Conservation (phyloP, 768 basidiomycete species). For the Podaxis pistillaris region DNA sequence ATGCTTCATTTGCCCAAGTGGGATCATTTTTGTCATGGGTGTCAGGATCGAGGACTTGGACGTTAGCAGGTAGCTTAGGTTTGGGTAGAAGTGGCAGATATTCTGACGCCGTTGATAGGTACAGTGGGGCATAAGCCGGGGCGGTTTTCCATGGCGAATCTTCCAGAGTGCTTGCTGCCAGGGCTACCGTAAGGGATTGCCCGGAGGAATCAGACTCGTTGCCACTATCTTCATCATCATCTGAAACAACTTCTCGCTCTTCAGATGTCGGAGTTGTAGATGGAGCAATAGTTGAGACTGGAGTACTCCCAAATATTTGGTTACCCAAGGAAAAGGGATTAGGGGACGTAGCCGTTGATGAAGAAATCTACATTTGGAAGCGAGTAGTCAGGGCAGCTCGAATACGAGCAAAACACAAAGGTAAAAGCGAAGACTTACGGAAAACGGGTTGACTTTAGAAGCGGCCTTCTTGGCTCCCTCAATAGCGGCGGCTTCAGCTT, state of each 20-base stretch:
- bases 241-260: conserved; percentile 31
- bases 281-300: not conserved
- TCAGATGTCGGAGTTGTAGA: conserved; percentile 20
- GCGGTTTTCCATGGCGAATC: conserved; percentile 68
- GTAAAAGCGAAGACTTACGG: conserved; percentile 38
- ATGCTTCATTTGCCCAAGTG: conserved; percentile 68
- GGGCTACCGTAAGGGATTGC: conserved; percentile 52
- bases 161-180: conserved; percentile 50
- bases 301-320: conserved; percentile 57
- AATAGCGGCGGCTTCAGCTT: conserved; percentile 33
- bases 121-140: conserved; percentile 65
- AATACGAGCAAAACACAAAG: not conserved
- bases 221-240: conserved; percentile 31
- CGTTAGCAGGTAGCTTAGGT: conserved; percentile 39
- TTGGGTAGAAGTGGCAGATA: conserved; percentile 63
- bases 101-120: conserved; percentile 74
- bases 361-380: conserved; percentile 11
- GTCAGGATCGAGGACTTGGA: conserved; percentile 43
- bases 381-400: not conserved
- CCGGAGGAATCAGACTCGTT: conserved; percentile 30
- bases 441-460: conserved; percentile 64
- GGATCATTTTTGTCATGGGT: conserved; percentile 44
- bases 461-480: conserved; percentile 19
- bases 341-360: conserved; percentile 17
- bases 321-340: conserved; percentile 57